phyloP scores from a whole-genome alignment of 345 rosid species.

The Ceriops zippeliana region DNA sequence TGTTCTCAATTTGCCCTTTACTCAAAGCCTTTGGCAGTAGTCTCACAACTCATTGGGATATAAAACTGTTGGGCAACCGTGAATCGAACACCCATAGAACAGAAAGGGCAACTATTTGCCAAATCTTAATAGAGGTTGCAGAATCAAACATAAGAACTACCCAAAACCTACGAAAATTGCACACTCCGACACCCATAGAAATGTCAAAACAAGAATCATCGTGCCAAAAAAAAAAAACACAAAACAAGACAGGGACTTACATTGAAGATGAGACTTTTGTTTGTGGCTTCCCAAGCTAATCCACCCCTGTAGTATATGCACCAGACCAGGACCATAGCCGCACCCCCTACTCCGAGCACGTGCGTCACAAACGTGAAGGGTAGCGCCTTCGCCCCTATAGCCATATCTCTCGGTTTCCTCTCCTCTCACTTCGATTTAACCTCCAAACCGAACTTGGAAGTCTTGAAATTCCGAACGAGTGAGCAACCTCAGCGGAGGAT shows the following conservation, averaged over 20 bases:
- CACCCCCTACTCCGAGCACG: constrained; percentile 53
- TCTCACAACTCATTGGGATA: no score
- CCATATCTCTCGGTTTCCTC: constrained; percentile 27
- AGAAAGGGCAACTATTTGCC: background rate
- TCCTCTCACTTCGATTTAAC: background rate
- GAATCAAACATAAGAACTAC: background rate
- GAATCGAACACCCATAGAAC: background rate
- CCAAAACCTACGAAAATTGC: no score
- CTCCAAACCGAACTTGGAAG: no score
- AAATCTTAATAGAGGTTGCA: background rate
- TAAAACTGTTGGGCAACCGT: background rate
- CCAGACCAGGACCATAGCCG: constrained; percentile 80
- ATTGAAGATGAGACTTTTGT: constrained; percentile 90
- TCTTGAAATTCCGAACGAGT: background rate
- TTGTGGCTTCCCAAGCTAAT: constrained; percentile 78
- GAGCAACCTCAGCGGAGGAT: no score
- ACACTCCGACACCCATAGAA: background rate
- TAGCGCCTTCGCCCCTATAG: constrained; percentile 44
- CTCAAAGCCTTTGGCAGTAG: no score
- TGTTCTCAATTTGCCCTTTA: no score
- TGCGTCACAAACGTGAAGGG: constrained; percentile 60
- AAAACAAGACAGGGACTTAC: constrained; percentile 32
- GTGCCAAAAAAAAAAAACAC: background rate
- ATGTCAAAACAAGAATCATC: no score
- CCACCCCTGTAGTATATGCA: constrained; percentile 71